Evolutionary conservation across 108 stramenopile genomes (phyloP).

Genomic region (Halocafeteria seosinensis): DNA sequence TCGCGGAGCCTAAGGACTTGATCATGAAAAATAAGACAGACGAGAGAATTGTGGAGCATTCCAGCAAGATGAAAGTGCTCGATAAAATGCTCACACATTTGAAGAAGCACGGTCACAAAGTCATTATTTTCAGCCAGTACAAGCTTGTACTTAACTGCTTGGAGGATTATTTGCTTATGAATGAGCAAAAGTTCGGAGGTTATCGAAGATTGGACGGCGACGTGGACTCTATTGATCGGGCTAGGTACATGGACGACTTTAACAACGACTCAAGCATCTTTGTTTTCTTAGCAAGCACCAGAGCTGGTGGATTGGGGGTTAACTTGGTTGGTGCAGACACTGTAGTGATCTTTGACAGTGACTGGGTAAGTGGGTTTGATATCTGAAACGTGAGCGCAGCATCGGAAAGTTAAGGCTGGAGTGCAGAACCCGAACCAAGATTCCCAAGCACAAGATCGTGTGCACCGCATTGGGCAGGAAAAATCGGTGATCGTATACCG

Average conservation of each 20-base stretch:
- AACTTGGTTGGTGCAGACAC: slow-evolving; percentile 81
- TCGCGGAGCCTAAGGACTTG: slow-evolving; percentile 61
- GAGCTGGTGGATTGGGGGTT: slow-evolving; percentile 43
- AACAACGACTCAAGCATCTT: slow-evolving; percentile 38
- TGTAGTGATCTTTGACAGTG: slow-evolving; percentile 83
- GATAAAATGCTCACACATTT: slow-evolving; percentile 83
- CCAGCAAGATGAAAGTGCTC: slow-evolving; percentile 88
- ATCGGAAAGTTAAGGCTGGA: too few species aligned
- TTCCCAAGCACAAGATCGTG: slow-evolving; percentile 70
- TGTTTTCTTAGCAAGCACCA: slow-evolving; percentile 53
- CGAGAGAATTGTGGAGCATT: slow-evolving; percentile 25
- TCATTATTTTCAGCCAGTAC: slow-evolving; percentile 68
- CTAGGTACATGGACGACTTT: slow-evolving; percentile 43
- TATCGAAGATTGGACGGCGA: slow-evolving; percentile 46
- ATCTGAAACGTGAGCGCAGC: too few species aligned
- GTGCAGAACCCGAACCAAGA: slow-evolving; percentile 91
- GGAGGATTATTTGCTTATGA: slow-evolving; percentile 44
- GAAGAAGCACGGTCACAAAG: slow-evolving; percentile 39
- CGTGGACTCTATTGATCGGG: slow-evolving; percentile 59
- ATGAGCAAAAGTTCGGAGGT: slow-evolving; percentile 47
- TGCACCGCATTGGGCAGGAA: slow-evolving; percentile 45
- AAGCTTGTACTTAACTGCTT: slow-evolving; percentile 59
- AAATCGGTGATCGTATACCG: slow-evolving; percentile 14
- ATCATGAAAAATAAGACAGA: slow-evolving; percentile 51
- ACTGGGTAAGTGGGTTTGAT: too few species aligned